Percentiles rank a stretch among this genome's conserved stretches.
Conservation (phyloP, 495 filamentous ascomycete genomes). For the Clavariopsis aquatica region DNA sequence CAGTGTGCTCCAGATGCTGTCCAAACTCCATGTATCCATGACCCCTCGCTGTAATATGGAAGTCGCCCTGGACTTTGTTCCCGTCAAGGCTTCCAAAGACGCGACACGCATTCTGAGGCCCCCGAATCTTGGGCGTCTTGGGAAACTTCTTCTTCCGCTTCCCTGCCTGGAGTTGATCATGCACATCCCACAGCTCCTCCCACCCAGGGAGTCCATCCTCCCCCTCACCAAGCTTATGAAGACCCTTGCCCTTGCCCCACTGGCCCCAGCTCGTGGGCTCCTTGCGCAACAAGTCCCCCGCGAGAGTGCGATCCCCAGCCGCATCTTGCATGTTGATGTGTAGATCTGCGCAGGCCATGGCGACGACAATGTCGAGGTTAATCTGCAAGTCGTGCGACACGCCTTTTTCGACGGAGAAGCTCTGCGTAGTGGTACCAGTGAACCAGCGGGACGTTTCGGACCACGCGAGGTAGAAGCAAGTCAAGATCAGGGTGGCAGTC, state of each 20-base stretch:
- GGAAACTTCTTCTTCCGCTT: conserved; percentile 65
- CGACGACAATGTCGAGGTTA: conserved; percentile 91
- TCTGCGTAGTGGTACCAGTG: conserved; percentile 76
- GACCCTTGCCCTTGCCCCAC: conserved; percentile 72
- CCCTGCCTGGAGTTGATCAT: conserved; percentile 68
- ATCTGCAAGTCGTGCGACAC: conserved; percentile 85
- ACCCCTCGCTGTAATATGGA: conserved; percentile 93
- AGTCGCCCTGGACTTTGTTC: conserved; percentile 97
- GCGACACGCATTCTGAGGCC: conserved; percentile 66
- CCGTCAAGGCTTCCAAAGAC: conserved; percentile 87
- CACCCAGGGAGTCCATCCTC: conserved; percentile 39
- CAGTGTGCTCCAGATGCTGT: conserved; percentile 77
- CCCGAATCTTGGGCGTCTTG: conserved; percentile 68
- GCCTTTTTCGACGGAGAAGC: conserved; percentile 92
- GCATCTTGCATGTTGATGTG: conserved; percentile 98
- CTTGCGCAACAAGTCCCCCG: conserved; percentile 68
- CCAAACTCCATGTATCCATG: conserved; percentile 85
- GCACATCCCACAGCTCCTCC: conserved; percentile 68
- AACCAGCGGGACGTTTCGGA: conserved; percentile 81
- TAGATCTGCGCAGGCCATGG: conserved; percentile 83
- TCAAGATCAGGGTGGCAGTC: conserved; percentile 76
- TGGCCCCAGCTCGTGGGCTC: conserved; percentile 78
- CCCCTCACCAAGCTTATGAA: conserved; percentile 64
- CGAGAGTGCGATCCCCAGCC: conserved; percentile 84
- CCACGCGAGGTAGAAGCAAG: conserved; percentile 71